phyloP scores from a whole-genome alignment of 768 basidiomycete species.

The Pleurotus djamor region DNA sequence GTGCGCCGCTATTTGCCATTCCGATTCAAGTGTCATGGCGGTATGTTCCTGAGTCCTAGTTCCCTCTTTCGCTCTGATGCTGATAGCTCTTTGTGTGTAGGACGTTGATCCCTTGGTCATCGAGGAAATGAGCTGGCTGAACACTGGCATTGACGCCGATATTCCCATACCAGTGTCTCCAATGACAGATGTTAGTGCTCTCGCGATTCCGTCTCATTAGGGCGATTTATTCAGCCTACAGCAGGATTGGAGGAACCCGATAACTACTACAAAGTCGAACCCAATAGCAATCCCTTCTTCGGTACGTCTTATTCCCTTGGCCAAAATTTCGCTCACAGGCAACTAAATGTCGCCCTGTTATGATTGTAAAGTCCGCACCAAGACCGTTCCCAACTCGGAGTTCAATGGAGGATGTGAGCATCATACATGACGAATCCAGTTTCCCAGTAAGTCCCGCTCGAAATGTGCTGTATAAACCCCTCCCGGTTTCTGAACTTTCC shows the following conservation, averaged over 20 bases:
- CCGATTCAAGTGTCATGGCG: background rate
- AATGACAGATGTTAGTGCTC: background rate
- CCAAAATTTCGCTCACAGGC: too few species aligned
- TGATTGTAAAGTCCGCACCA: background rate
- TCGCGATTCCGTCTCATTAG: background rate
- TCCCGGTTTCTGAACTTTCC: background rate
- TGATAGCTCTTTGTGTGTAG: background rate
- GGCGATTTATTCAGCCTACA: background rate
- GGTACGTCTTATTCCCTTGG: background rate
- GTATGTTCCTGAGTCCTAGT: background rate
- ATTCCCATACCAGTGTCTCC: background rate
- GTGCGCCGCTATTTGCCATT: background rate
- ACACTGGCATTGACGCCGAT: conserved; percentile 4
- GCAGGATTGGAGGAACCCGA: background rate
- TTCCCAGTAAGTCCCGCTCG: background rate
- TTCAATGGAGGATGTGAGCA: background rate
- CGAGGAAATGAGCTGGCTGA: conserved; percentile 6
- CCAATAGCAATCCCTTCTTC: conserved; percentile 4
- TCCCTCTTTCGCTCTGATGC: background rate
- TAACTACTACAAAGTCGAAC: background rate
- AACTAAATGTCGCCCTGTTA: too few species aligned
- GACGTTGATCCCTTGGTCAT: conserved; percentile 5
- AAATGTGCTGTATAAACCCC: background rate
- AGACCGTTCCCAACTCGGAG: conserved; percentile 1
- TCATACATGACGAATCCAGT: background rate